Evolutionary conservation across 306 rosid species (phyloP).

Genomic region (Ormosia emarginata): DNA sequence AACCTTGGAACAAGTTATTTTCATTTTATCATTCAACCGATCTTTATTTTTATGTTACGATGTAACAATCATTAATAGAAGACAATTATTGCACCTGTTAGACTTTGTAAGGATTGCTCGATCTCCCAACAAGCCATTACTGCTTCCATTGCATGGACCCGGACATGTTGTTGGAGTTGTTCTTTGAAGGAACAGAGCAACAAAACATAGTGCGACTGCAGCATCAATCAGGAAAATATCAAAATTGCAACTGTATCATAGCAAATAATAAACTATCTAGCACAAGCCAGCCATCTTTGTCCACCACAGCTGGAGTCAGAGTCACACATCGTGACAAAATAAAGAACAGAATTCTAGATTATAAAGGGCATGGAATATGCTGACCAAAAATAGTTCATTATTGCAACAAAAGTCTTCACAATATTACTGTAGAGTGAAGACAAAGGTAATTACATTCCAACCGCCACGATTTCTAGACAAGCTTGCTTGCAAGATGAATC

Average conservation of each 20-base stretch:
- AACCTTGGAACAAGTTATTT: constrained; percentile 1
- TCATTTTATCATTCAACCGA: background rate
- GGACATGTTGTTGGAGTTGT: constrained; percentile 95
- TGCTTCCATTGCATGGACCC: constrained; percentile 99
- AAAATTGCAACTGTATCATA: background rate
- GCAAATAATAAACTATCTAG: background rate
- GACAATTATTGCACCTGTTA: constrained; percentile 61
- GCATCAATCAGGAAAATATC: constrained; percentile 9
- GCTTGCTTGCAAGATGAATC: background rate
- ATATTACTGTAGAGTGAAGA: background rate
- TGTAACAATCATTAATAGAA: background rate
- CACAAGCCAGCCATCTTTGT: background rate
- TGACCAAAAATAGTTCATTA: background rate
- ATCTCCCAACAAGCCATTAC: constrained; percentile 99
- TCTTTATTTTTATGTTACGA: background rate
- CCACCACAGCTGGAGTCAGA: background rate
- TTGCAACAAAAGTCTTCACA: background rate
- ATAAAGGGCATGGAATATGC: background rate
- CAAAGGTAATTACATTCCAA: background rate
- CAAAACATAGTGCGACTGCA: constrained; percentile 92
- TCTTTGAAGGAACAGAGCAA: constrained; percentile 97
- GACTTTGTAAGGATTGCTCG: constrained; percentile 89
- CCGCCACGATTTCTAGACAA: background rate
- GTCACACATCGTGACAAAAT: background rate
- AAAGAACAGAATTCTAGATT: background rate